Conservation (phyloP, 2,329 filamentous ascomycete genomes). For the Talaromyces verruculosus region DNA sequence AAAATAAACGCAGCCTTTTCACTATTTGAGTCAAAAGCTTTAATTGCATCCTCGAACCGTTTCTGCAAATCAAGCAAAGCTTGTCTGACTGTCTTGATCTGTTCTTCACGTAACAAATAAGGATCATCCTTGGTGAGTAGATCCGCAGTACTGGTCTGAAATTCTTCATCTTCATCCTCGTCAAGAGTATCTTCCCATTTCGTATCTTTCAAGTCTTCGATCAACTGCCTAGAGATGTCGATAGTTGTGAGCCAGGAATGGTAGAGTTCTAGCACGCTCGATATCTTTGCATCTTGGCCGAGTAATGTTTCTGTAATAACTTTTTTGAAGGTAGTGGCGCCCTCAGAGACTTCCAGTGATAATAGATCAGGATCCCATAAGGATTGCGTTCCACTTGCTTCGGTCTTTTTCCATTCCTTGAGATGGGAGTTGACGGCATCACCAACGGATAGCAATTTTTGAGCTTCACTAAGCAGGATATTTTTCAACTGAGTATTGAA, state of each 20-base stretch:
- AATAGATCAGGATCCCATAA: slow-evolving; percentile 69
- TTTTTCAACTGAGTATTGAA: slow-evolving; percentile 67
- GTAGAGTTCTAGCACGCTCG: slow-evolving; percentile 63
- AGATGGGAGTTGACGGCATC: slow-evolving; percentile 64
- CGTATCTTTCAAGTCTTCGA: slow-evolving; percentile 37
- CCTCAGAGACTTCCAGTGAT: slow-evolving; percentile 64
- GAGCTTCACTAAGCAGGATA: slow-evolving; percentile 63
- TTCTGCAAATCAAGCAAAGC: slow-evolving; percentile 58
- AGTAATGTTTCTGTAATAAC: slow-evolving; percentile 68
- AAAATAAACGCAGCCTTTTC: slow-evolving; percentile 63
- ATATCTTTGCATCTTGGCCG: slow-evolving; percentile 68
- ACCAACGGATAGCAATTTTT: slow-evolving; percentile 64
- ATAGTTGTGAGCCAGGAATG: slow-evolving; percentile 72
- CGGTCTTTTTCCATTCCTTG: slow-evolving; percentile 58
- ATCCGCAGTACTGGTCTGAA: slow-evolving; percentile 34
- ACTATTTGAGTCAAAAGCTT: slow-evolving; percentile 52
- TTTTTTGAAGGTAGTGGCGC: slow-evolving; percentile 67
- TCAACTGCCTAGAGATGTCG: slow-evolving; percentile 46
- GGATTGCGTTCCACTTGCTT: slow-evolving; percentile 52
- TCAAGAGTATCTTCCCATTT: slow-evolving; percentile 42
- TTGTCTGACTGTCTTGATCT: slow-evolving; percentile 57
- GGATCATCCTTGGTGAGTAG: slow-evolving; percentile 73
- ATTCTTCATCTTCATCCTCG: slow-evolving; percentile 40
- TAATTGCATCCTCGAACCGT: slow-evolving; percentile 44
- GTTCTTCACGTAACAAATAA: slow-evolving; percentile 58